phyloP scores from a whole-genome alignment of 2,329 filamentous ascomycete genomes.

The Lasiodiplodia gonubiensis region DNA sequence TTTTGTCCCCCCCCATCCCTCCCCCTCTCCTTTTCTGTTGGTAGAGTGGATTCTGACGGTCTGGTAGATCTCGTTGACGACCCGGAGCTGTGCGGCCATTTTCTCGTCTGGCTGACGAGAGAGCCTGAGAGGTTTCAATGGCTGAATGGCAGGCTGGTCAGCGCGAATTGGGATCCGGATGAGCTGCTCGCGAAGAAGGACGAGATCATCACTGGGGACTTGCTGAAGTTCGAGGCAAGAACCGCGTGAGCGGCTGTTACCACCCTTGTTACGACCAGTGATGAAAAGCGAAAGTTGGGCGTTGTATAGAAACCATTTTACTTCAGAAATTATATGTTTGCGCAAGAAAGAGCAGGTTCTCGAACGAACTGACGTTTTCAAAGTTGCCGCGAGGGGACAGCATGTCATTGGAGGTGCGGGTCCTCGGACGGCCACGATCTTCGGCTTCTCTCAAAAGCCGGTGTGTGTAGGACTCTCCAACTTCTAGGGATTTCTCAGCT shows the following conservation, averaged over 20 bases:
- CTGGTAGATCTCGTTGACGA: conserved; percentile 37
- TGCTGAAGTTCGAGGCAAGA: conserved; percentile 32
- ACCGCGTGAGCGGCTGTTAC: not conserved
- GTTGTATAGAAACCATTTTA: not conserved
- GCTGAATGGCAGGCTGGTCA: conserved; percentile 21
- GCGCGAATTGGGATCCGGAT: conserved; percentile 35
- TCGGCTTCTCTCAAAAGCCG: conserved; percentile 1
- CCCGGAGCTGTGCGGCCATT: conserved; percentile 25
- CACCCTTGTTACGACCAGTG: no score
- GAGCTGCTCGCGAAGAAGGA: conserved; percentile 34
- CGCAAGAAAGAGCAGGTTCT: conserved; percentile 10
- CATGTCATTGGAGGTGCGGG: not conserved
- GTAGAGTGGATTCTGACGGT: conserved; percentile 40
- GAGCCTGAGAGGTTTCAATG: conserved; percentile 1
- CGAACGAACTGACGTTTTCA: conserved; percentile 3
- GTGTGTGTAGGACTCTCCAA: not conserved
- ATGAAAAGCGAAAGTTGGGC: not conserved
- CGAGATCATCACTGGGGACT: conserved; percentile 34
- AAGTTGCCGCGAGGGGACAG: conserved; percentile 6
- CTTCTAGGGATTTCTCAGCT: not conserved
- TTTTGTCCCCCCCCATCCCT: not conserved
- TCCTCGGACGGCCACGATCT: not conserved
- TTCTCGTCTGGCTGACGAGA: conserved; percentile 21
- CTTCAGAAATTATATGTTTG: conserved; percentile 3
- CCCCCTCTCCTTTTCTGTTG: not conserved